Conservation (phyloP, 2,329 filamentous ascomycete genomes). For the Fusarium sarcochroum region DNA sequence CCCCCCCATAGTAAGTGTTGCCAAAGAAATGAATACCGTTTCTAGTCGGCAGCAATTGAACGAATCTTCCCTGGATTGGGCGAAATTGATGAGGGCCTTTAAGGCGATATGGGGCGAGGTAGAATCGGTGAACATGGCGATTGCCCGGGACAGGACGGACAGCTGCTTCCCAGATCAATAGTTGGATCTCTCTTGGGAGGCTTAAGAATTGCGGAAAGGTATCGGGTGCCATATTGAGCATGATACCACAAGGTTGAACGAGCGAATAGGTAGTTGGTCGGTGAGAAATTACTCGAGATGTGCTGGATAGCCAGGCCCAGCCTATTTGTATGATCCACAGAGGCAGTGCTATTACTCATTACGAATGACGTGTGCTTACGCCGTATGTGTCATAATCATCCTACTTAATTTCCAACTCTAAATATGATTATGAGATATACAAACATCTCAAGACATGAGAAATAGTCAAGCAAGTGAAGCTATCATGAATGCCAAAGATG, state of each 20-base stretch:
- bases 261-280: too few relatives aligned
- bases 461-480: background rate
- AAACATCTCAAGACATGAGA: background rate
- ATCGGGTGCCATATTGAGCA: conserved; percentile 1
- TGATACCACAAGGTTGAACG: too few relatives aligned
- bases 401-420: background rate
- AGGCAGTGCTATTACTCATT: background rate
- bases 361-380: background rate
- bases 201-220: conserved; percentile 9
- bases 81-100: background rate
- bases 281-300: too few relatives aligned
- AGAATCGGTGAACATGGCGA: conserved; percentile 34
- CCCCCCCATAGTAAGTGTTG: background rate
- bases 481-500: background rate
- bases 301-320: background rate
- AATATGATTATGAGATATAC: too few relatives aligned
- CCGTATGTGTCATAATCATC: background rate
- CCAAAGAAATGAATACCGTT: too few relatives aligned
- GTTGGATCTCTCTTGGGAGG: conserved; percentile 27
- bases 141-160: conserved; percentile 9
- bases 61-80: background rate
- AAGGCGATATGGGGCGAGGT: conserved; percentile 4
- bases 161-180: conserved; percentile 27
- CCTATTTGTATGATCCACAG: background rate
- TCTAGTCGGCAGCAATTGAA: background rate